These are phyloP conservation scores for Chlorella sp. DNA, from an alignment of 139 green algal genomes.

Conservation along the genomic window DNA sequence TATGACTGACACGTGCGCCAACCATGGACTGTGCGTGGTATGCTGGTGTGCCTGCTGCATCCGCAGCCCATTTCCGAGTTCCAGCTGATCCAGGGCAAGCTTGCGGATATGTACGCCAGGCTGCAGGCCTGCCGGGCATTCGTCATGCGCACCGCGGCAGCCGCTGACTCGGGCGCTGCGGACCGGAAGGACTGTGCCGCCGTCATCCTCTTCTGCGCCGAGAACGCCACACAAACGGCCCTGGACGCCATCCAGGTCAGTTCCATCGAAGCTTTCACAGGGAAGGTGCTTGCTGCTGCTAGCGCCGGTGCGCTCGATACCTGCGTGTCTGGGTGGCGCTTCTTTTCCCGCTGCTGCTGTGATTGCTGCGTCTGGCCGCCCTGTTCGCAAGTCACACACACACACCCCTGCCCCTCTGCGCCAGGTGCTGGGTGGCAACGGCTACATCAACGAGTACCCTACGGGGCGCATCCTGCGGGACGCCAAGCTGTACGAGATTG, in stretches of 20 bases:
- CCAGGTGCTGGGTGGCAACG: constrained; percentile 89
- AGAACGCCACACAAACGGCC: constrained; percentile 72
- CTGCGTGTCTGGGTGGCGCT: too few species aligned
- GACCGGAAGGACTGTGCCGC: constrained; percentile 76
- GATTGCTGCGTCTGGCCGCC: too few species aligned
- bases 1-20: too few species aligned
- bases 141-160: constrained; percentile 36
- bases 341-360: too few species aligned
- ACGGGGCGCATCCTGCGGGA: constrained; percentile 85
- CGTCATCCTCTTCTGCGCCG: constrained; percentile 81
- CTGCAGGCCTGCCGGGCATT: constrained; percentile 45
- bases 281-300: too few species aligned
- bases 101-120: constrained; percentile 90
- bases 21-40: too few species aligned
- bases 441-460: constrained; percentile 91
- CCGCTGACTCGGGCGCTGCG: constrained; percentile 16
- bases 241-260: constrained; percentile 83
- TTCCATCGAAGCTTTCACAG: too few species aligned
- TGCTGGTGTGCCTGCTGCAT: too few species aligned
- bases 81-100: constrained; percentile 84
- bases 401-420: too few species aligned
- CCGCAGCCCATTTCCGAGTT: constrained; percentile 74
- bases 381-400: background rate
- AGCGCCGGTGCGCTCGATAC: too few species aligned
- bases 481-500: constrained; percentile 97